A percentile compares a stretch with the other conserved stretches of the same genome.
phyloP scores from a whole-genome alignment of 495 filamentous ascomycete species.

The Opeltia flavorubescens region DNA sequence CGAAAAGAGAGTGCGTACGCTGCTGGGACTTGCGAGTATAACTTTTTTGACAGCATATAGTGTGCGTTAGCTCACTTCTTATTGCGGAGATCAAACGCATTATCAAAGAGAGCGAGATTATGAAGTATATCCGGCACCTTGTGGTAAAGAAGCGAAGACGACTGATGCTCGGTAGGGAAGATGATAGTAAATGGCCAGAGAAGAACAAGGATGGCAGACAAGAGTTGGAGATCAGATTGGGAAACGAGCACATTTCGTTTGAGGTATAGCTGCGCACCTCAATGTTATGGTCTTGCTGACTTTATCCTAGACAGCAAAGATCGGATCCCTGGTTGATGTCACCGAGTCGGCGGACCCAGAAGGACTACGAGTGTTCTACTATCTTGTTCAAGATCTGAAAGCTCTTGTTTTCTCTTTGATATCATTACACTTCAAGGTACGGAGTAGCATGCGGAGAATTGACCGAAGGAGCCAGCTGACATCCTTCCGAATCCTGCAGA shows the following conservation, averaged over 20 bases:
- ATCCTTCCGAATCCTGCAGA: slow-evolving; percentile 27
- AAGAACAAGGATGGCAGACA: slow-evolving; percentile 99
- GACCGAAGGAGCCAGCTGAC: not conserved
- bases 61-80: slow-evolving; percentile 91
- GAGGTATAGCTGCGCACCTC: slow-evolving; percentile 42
- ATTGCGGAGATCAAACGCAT: slow-evolving; percentile 93
- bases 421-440: slow-evolving; percentile 90
- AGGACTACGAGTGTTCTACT: slow-evolving; percentile 97
- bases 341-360: slow-evolving; percentile 93
- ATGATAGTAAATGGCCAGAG: slow-evolving; percentile 97
- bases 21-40: not conserved
- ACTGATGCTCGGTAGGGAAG: slow-evolving; percentile 53
- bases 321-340: slow-evolving; percentile 92
- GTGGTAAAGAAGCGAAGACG: not conserved
- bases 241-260: slow-evolving; percentile 95
- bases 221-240: slow-evolving; percentile 88
- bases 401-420: slow-evolving; percentile 94
- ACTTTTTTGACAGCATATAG: slow-evolving; percentile 30
- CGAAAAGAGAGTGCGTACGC: slow-evolving; percentile 87
- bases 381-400: slow-evolving; percentile 95
- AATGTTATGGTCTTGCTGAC: slow-evolving; percentile 1
- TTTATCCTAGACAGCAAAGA: slow-evolving; percentile 74
- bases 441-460: too few species aligned
- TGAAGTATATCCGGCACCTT: slow-evolving; percentile 53
- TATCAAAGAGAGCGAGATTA: slow-evolving; percentile 93